Evolutionary conservation across 2,329 filamentous ascomycete genomes (phyloP).

Genomic region (Fusarium tjaetaba): DNA sequence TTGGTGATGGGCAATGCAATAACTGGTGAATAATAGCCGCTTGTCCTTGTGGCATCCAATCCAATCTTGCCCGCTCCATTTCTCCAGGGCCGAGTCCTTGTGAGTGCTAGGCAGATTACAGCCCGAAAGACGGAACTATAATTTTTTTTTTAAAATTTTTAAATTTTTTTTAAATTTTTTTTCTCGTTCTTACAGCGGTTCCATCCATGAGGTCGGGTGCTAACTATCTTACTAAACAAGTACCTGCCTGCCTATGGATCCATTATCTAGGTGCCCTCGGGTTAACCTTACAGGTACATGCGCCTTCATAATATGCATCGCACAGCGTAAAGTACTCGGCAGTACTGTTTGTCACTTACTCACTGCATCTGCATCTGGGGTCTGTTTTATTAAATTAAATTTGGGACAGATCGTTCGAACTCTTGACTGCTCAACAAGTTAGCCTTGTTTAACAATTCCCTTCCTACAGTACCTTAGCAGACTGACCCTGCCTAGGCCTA

Average conservation of each 20-base stretch:
- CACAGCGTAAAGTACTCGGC: conserved; percentile 19
- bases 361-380: not conserved
- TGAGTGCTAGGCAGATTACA: conserved; percentile 14
- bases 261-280: not conserved
- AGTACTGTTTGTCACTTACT: not conserved
- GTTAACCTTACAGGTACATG: conserved; percentile 19
- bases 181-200: not conserved
- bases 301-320: not conserved
- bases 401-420: not conserved
- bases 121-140: not conserved
- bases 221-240: not conserved
- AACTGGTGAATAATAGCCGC: not conserved
- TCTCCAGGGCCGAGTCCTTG: conserved; percentile 19
- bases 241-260: not conserved
- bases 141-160: not conserved
- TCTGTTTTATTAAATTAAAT: not conserved
- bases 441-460: not conserved
- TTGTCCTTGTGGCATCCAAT: conserved; percentile 1
- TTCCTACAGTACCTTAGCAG: not conserved
- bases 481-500: not conserved
- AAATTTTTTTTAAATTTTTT: not conserved
- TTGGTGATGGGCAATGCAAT: not conserved
- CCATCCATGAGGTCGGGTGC: not conserved
- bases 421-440: conserved; percentile 22
- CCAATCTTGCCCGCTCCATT: conserved; percentile 11